A percentile compares a stretch with the other conserved stretches of the same genome.
phyloP scores from a whole-genome alignment of 164 flowering plant genomes.

The Annona squamosa region DNA sequence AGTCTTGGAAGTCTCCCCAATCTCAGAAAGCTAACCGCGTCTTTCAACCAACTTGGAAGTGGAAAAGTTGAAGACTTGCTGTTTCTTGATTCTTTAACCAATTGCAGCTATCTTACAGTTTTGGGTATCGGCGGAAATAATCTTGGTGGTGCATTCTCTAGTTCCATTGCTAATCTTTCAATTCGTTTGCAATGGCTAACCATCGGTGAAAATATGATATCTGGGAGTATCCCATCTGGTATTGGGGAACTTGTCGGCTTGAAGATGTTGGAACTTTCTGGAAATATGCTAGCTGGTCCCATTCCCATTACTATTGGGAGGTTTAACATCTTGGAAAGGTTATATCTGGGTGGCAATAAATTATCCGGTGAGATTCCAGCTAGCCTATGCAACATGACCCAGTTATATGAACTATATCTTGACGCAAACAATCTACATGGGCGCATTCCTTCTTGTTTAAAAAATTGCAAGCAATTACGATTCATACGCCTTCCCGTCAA shows the following conservation, averaged over 20 bases:
- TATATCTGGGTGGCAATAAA: conserved; percentile 16
- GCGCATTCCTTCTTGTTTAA: conserved; percentile 1
- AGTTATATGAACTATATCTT: conserved; percentile 1
- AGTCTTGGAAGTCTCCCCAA: neutral
- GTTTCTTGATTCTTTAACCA: conserved; percentile 28
- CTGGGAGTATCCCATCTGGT: conserved; percentile 22
- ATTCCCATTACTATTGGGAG: conserved; percentile 26
- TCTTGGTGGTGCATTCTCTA: conserved; percentile 36
- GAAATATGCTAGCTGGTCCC: conserved; percentile 20
- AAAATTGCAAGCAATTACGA: neutral
- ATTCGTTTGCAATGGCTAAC: neutral
- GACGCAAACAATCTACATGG: conserved; percentile 2
- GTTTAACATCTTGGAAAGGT: conserved; percentile 15
- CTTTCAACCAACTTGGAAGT: neutral
- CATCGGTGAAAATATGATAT: neutral
- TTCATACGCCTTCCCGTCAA: neutral
- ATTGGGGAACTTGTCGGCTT: conserved; percentile 24
- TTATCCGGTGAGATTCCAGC: conserved; percentile 22
- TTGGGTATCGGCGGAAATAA: conserved; percentile 32
- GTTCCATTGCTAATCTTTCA: conserved; percentile 46
- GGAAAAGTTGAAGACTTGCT: conserved; percentile 14
- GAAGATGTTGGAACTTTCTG: no score
- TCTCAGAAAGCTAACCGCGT: neutral
- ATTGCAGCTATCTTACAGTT: conserved; percentile 21
- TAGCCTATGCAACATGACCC: conserved; percentile 23